Percentiles rank a stretch among this genome's conserved stretches.
Conservation (phyloP, 768 basidiomycete species). For the Tephrocybe sp. region DNA sequence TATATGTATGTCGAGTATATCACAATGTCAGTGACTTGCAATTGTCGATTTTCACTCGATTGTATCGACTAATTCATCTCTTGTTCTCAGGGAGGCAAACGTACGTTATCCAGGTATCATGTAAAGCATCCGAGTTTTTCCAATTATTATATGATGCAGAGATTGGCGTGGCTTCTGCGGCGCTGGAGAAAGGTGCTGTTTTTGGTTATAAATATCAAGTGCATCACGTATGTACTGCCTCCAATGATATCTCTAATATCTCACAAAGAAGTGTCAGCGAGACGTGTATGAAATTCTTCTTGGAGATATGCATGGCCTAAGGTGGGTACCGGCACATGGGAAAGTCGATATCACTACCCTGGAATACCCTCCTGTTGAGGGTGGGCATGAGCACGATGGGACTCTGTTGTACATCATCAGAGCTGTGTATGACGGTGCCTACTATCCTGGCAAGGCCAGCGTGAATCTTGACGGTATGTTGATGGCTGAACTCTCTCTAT, state of each 20-base stretch:
- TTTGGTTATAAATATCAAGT: slow-evolving; percentile 62
- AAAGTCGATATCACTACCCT: slow-evolving; percentile 42
- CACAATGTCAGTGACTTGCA: slow-evolving; percentile 42
- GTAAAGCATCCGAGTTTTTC: slow-evolving; percentile 10
- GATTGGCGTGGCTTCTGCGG: slow-evolving; percentile 60
- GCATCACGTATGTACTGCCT: slow-evolving; percentile 45
- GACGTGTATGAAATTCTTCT: slow-evolving; percentile 69
- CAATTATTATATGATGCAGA: slow-evolving; percentile 35
- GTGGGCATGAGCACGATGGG: slow-evolving; percentile 64
- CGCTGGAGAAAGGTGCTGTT: slow-evolving; percentile 59
- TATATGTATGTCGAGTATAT: slow-evolving; percentile 62
- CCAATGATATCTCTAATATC: background rate
- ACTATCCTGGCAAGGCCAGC: slow-evolving; percentile 66
- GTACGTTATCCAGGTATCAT: slow-evolving; percentile 38
- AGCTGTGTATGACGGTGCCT: slow-evolving; percentile 48
- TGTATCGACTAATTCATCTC: slow-evolving; percentile 1
- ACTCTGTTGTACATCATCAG: slow-evolving; percentile 57
- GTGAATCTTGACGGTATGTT: slow-evolving; percentile 46
- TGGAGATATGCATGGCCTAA: slow-evolving; percentile 53
- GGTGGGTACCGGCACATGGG: slow-evolving; percentile 54
- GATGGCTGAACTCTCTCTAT: background rate
- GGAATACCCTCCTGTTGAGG: slow-evolving; percentile 57
- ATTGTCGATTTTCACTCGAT: background rate
- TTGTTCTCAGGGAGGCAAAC: slow-evolving; percentile 45
- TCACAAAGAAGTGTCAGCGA: slow-evolving; percentile 34